Base-by-base conservation (phyloP, 495 filamentous ascomycete species). In the Talaromyces ruber region DNA sequence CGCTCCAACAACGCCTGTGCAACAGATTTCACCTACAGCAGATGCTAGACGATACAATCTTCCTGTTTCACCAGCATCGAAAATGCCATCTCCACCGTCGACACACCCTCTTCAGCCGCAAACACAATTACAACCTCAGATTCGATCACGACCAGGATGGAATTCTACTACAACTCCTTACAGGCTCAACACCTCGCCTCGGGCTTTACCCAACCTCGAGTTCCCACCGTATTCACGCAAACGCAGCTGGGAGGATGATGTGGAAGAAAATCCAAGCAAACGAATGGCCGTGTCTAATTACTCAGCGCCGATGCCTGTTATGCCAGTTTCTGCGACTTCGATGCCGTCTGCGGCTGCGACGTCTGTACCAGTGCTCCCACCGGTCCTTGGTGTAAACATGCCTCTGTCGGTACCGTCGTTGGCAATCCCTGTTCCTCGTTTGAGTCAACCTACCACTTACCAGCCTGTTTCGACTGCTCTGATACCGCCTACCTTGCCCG, bases 211-310 rank as follows among this genome's bases (percentile, higher is more conserved):
- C 5, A 78, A 77, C 30, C 68, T 77, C 25, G 76, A 76, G 30
- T 73, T 77, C n/a, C 65, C 64, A 22, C 52, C 68, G 53, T 64
- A 70, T 58, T 63, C 76, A 37, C 79, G 86, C 62, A 97, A 97
- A 75, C 81, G 92, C 60, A 88, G 83, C 62, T 80, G 82, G 37
- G 92, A 96, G 37, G 83, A 85, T 12, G 77, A 82, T 11, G 73
- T 71, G 28, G 72, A 79, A 9, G 87, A 93, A 60, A 87, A 86
- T 21, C 83, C 88, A 9, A 73, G 86, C 9, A 96, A 96, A 76
- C 79, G 88, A 62, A 57, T 78, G 60, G 77, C 69, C 9, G 64
- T 72, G 24, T 67, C 69, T 9, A 67, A 64, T 70, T 64, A 59
- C 69, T 61, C 65, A 62, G 60, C 69, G 47, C 57, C 55, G 64